These are phyloP conservation scores for Aspergillus campestris DNA, from an alignment of 495 filamentous ascomycete genomes.

Conservation along the genomic window DNA sequence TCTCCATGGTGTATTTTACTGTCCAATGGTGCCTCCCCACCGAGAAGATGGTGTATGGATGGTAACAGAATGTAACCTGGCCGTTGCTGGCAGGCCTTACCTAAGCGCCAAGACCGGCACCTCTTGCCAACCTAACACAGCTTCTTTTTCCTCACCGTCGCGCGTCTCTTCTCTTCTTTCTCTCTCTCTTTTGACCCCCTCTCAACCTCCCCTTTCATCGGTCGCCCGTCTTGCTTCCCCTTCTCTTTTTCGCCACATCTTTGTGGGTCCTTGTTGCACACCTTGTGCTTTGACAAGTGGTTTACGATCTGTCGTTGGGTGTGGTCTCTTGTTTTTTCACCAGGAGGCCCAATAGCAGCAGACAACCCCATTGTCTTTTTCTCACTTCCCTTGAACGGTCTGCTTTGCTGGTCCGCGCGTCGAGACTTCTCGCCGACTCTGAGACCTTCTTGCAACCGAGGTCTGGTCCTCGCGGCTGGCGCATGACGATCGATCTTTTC, in stretches of 20 bases:
- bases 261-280: slow-evolving; percentile 1
- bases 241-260: slow-evolving; percentile 3
- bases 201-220: slow-evolving; percentile 10
- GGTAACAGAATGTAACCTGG: too few species aligned
- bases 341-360: slow-evolving; percentile 1
- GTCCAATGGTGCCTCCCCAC: too few species aligned
- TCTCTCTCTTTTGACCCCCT: slow-evolving; percentile 20
- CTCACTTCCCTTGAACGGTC: slow-evolving; percentile 2
- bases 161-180: slow-evolving; percentile 18
- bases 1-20: too few species aligned
- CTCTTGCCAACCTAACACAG: slow-evolving; percentile 2
- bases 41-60: too few species aligned
- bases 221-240: slow-evolving; percentile 11
- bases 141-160: slow-evolving; percentile 11
- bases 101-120: background rate
- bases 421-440: slow-evolving; percentile 2
- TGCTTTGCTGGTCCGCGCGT: slow-evolving; percentile 5
- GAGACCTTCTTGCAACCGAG: background rate
- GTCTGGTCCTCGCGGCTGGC: background rate
- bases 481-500: slow-evolving; percentile 2
- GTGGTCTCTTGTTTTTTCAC: slow-evolving; percentile 3
- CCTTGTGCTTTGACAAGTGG: slow-evolving; percentile 10
- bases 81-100: too few species aligned
- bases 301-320: slow-evolving; percentile 12
- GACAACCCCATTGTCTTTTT: slow-evolving; percentile 7